These are phyloP conservation scores for Fusarium heterosporum DNA, from an alignment of 2,329 filamentous ascomycete species.

Conservation along the genomic window DNA sequence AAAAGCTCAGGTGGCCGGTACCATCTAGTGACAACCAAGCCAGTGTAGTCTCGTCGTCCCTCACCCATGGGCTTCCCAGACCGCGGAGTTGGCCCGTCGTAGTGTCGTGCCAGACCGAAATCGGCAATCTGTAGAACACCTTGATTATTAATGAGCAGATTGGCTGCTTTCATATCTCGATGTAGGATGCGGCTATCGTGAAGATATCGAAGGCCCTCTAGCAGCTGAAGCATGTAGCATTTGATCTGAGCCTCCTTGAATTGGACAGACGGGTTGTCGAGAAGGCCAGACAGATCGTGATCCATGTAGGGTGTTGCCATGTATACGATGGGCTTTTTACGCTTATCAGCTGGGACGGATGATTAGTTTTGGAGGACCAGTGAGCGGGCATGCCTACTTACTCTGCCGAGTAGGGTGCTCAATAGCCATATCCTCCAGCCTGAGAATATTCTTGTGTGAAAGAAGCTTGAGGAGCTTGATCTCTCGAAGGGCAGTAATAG, in stretches of 20 bases:
- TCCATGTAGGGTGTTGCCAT: constrained; percentile 99
- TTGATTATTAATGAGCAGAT: constrained; percentile 93
- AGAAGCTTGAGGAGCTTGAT: constrained; percentile 97
- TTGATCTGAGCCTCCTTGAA: constrained; percentile 95
- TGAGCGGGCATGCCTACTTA: constrained; percentile 50
- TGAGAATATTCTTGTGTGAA: constrained; percentile 89
- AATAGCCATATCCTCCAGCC: constrained; percentile 94
- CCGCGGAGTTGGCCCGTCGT: constrained; percentile 84
- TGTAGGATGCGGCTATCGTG: constrained; percentile 92
- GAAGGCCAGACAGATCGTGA: constrained; percentile 94
- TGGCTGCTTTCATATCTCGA: constrained; percentile 98
- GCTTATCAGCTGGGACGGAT: constrained; percentile 72
- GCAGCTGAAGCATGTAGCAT: constrained; percentile 94
- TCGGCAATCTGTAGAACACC: constrained; percentile 97
- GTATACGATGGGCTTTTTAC: constrained; percentile 89
- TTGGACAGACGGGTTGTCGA: constrained; percentile 91
- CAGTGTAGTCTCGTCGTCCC: constrained; percentile 90
- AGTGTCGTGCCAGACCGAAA: constrained; percentile 93
- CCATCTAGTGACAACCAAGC: constrained; percentile 96
- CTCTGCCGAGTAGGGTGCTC: constrained; percentile 76
- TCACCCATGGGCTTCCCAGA: constrained; percentile 84
- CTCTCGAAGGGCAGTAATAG: constrained; percentile 96
- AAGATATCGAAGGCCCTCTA: constrained; percentile 89
- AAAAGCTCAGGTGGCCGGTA: constrained; percentile 95
- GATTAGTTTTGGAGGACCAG: constrained; percentile 16